These are phyloP conservation scores for Artemisia argyi DNA, from an alignment of 129 eudicot genomes.

Conservation along the genomic window DNA sequence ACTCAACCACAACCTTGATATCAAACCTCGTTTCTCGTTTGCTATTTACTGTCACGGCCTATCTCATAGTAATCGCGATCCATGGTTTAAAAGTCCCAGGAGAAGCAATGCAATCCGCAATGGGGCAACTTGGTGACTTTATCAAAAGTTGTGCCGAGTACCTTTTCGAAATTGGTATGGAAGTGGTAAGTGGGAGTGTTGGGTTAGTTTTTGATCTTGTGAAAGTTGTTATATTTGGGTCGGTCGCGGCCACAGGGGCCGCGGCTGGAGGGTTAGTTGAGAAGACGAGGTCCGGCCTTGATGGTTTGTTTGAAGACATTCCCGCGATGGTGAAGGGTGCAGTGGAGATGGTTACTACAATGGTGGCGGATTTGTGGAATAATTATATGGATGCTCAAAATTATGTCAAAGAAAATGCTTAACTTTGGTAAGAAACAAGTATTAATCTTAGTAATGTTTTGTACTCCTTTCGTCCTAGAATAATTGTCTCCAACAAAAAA, in stretches of 20 bases:
- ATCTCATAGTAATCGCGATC: constrained; percentile 40
- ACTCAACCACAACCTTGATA: constrained; percentile 27
- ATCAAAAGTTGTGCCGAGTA: constrained; percentile 29
- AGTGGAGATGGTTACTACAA: constrained; percentile 38
- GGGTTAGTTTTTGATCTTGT: constrained; percentile 32
- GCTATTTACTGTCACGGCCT: constrained; percentile 28
- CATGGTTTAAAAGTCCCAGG: constrained; percentile 58
- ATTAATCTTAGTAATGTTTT: background rate
- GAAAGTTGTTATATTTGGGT: constrained; percentile 29
- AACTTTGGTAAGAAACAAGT: constrained; percentile 19
- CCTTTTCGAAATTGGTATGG: constrained; percentile 28
- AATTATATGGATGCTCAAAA: constrained; percentile 50
- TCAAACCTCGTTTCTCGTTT: constrained; percentile 34
- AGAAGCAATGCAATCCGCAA: constrained; percentile 29
- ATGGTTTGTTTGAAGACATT: constrained; percentile 29
- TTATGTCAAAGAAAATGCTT: constrained; percentile 49
- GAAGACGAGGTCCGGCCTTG: constrained; percentile 30
- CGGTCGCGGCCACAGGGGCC: constrained; percentile 29
- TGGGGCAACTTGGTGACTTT: constrained; percentile 35
- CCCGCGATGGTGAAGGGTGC: constrained; percentile 42
- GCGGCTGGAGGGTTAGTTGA: constrained; percentile 32
- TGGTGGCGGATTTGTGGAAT: constrained; percentile 44
- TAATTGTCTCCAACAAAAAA: too few relatives aligned
- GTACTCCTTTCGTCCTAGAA: background rate
- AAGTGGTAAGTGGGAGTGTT: constrained; percentile 18